Conservation (phyloP, 2,329 filamentous ascomycete genomes). For the Xylariomycetidae sp. region DNA sequence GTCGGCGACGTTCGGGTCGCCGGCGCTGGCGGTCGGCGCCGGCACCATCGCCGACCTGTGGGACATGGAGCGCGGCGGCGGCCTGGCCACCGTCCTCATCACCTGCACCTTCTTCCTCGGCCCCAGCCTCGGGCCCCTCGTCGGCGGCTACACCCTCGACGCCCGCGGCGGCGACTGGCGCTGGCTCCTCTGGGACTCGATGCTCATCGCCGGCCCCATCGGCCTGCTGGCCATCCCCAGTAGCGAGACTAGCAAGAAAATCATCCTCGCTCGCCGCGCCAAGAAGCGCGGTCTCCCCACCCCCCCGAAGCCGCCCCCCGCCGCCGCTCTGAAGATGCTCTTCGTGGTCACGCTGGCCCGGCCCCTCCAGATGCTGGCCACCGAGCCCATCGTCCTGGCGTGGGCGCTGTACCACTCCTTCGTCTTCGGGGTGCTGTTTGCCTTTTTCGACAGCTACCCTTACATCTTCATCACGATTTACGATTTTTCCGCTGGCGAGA, state of each 20-base stretch:
- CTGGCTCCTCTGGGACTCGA: slow-evolving; percentile 45
- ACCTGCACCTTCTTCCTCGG: slow-evolving; percentile 41
- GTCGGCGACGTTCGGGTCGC: slow-evolving; percentile 42
- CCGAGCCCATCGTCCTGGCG: slow-evolving; percentile 58
- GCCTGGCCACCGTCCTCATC: slow-evolving; percentile 39
- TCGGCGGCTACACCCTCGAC: slow-evolving; percentile 39
- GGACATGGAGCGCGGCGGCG: slow-evolving; percentile 30
- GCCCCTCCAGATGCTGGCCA: slow-evolving; percentile 50
- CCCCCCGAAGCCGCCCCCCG: slow-evolving; percentile 17
- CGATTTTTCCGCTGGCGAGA: slow-evolving; percentile 34
- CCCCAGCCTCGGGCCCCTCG: slow-evolving; percentile 31
- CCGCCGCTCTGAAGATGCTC: slow-evolving; percentile 25
- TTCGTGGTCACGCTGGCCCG: slow-evolving; percentile 37
- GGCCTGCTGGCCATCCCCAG: slow-evolving; percentile 31
- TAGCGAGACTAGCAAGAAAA: slow-evolving; percentile 51
- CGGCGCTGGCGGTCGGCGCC: slow-evolving; percentile 40
- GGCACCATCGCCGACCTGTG: slow-evolving; percentile 45
- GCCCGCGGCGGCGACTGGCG: slow-evolving; percentile 39
- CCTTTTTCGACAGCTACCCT: slow-evolving; percentile 44
- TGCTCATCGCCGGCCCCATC: slow-evolving; percentile 36
- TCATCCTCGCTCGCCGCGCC: slow-evolving; percentile 33
- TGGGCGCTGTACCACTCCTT: slow-evolving; percentile 41
- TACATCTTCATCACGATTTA: slow-evolving; percentile 40
- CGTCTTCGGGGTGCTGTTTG: slow-evolving; percentile 45
- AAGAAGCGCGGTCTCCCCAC: slow-evolving; percentile 27